A percentile compares a stretch with the other conserved stretches of the same genome.
These are phyloP conservation scores for Microdochium trichocladiopsis DNA, from an alignment of 2,329 filamentous ascomycete species.

Conservation along the genomic window DNA sequence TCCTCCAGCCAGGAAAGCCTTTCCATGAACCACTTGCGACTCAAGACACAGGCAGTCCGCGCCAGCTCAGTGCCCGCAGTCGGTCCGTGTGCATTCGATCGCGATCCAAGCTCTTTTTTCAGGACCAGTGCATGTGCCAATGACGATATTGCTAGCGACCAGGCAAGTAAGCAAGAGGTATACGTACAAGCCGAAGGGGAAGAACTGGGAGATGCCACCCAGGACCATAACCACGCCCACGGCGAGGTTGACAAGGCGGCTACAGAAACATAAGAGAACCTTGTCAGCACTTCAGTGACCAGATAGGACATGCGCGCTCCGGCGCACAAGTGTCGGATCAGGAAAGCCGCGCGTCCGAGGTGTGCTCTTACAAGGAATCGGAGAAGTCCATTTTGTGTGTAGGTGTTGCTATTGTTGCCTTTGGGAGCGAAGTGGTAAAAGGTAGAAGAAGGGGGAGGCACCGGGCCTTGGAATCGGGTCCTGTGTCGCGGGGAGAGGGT, in stretches of 20 bases:
- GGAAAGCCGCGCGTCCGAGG: constrained; percentile 6
- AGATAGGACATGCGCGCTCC: neutral
- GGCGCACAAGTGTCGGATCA: constrained; percentile 2
- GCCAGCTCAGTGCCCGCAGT: no score
- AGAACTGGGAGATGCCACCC: constrained; percentile 72
- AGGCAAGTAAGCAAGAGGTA: neutral
- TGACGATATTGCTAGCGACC: no score
- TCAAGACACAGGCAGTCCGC: no score
- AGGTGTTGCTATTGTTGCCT: neutral
- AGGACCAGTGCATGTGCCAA: no score
- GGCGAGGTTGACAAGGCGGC: constrained; percentile 89
- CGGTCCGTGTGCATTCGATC: no score
- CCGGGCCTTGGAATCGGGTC: no score
- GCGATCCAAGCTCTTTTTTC: no score
- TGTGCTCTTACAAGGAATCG: constrained; percentile 73
- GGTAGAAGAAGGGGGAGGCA: neutral
- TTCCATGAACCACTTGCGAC: no score
- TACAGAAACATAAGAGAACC: constrained; percentile 28
- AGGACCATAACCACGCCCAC: constrained; percentile 82
- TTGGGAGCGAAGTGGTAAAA: neutral
- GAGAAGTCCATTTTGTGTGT: constrained; percentile 75
- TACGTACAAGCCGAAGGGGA: constrained; percentile 52
- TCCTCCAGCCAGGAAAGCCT: no score
- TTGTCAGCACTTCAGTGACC: neutral
- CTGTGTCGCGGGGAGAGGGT: no score